Percentiles rank a stretch among this genome's conserved stretches.
Evolutionary conservation across 208 protist species (phyloP).

Genomic region (Acanthamoeba polyphaga): DNA sequence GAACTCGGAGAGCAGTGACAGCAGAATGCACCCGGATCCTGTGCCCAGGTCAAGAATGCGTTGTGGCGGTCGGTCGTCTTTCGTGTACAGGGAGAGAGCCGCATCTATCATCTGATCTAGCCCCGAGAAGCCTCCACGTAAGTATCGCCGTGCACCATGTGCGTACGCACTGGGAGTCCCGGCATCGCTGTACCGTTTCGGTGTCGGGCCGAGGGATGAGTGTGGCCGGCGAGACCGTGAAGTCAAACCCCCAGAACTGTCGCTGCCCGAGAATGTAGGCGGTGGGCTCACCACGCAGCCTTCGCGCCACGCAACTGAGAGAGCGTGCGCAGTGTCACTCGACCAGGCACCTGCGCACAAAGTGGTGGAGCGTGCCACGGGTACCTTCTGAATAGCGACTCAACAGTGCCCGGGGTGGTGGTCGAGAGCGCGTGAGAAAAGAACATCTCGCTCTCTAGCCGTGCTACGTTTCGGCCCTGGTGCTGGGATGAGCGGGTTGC

Average conservation of each 20-base stretch:
- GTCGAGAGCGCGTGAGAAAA: background rate
- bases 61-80: background rate
- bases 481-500: background rate
- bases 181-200: background rate
- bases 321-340: background rate
- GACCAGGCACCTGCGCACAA: background rate
- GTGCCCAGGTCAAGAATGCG: conserved; percentile 69
- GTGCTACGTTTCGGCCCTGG: background rate
- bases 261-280: conserved; percentile 22
- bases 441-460: conserved; percentile 38
- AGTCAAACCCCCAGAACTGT: conserved; percentile 66
- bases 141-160: background rate
- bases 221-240: background rate
- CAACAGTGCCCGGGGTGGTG: background rate
- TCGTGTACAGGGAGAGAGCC: conserved; percentile 2
- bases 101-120: background rate
- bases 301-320: conserved; percentile 8
- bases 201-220: conserved; percentile 65
- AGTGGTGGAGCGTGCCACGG: background rate
- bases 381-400: conserved; percentile 35
- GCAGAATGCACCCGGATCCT: conserved; percentile 52
- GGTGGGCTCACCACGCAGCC: background rate
- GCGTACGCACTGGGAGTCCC: background rate
- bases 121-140: background rate
- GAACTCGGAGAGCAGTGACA: conserved; percentile 55